Percentiles rank a stretch among this genome's conserved stretches.
Evolutionary conservation across 2,329 filamentous ascomycete genomes (phyloP).

Genomic region (Elsinoe arachidis): DNA sequence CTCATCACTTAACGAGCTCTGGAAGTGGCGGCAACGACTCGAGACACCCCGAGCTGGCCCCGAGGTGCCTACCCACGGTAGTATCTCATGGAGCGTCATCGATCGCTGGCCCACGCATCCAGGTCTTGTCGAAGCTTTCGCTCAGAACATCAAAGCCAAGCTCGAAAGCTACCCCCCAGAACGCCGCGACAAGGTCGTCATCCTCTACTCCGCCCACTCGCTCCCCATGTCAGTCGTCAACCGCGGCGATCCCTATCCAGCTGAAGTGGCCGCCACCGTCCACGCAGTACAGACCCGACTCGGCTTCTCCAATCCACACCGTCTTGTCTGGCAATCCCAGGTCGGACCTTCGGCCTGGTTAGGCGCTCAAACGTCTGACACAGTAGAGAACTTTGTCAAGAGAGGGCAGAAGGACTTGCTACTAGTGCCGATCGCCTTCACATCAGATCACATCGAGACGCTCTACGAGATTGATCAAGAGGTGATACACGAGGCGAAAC

Average conservation of each 20-base stretch:
- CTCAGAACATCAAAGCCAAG: slow-evolving; percentile 81
- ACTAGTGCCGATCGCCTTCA: slow-evolving; percentile 92
- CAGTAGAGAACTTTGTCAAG: slow-evolving; percentile 79
- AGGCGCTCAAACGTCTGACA: slow-evolving; percentile 82
- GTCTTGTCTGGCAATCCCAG: slow-evolving; percentile 95
- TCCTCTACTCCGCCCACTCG: slow-evolving; percentile 92
- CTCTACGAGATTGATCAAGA: slow-evolving; percentile 89
- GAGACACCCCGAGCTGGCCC: slow-evolving; percentile 62
- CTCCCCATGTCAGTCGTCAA: slow-evolving; percentile 97
- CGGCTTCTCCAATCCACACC: slow-evolving; percentile 80
- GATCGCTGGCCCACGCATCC: slow-evolving; percentile 93
- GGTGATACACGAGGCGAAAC: slow-evolving; percentile 79
- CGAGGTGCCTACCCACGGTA: slow-evolving; percentile 48
- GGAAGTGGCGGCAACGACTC: slow-evolving; percentile 88
- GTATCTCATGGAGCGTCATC: slow-evolving; percentile 93
- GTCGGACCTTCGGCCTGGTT: slow-evolving; percentile 94
- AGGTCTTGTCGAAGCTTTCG: slow-evolving; percentile 85
- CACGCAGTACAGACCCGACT: slow-evolving; percentile 93
- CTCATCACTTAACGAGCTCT: slow-evolving; percentile 90
- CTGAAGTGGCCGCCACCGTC: slow-evolving; percentile 91
- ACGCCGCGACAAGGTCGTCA: slow-evolving; percentile 66
- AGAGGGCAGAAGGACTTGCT: slow-evolving; percentile 88
- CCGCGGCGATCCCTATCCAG: slow-evolving; percentile 87
- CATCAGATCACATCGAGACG: slow-evolving; percentile 98
- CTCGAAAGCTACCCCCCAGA: slow-evolving; percentile 77